Base-by-base conservation (phyloP, 176 grass and related monocot species). In the Ampelocalamus luodianensis region DNA sequence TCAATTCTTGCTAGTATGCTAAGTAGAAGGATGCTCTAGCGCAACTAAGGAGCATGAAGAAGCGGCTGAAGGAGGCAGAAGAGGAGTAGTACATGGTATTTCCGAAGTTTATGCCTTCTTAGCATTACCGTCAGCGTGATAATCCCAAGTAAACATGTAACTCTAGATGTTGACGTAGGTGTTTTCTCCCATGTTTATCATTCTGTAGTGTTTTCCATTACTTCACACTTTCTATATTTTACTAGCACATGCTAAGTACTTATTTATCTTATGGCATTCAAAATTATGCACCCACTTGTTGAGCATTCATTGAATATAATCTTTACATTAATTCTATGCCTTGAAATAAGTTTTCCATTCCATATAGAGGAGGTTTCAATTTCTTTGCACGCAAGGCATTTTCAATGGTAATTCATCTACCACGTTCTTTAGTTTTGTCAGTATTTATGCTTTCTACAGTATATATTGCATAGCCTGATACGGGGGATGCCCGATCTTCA, bases 81-180 rank as follows among this genome's bases (percentile, higher is more conserved):
- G 96, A 98, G 70, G 96, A 98, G 68, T 93, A 98, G 60, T 98
- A 95, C 74, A 92, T 88, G 88, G 93, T 98, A 95, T 91, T 85
- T 87, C 32, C 16, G 13, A 71, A 74, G 69, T 4, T 64, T 55
- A 43, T 84, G 18, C 12, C 16, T 81, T 84, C 29, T 67, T 74
- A 72, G 46, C 15, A 18, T 6, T 24, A 39, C 22, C 4, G 36
- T 80, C 40, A 72, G 59, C 65, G 23, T 62, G 75, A 69, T 94
- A 17, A 71, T 89, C 15, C 29, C 1, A 29, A 46, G 75, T 36
- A 66, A 56, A 75, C 26, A n/a, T 79, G 49, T 23, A 64, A 36
- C 22, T 36, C 37, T 66, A 72, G 29, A 46, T 80, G 36, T 56
- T 66, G 7, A 3, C 29, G 22, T 42, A 74, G 1, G 20, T 26